phyloP scores from a whole-genome alignment of 140 eudicot species.

The Erigeron philadelphicus region DNA sequence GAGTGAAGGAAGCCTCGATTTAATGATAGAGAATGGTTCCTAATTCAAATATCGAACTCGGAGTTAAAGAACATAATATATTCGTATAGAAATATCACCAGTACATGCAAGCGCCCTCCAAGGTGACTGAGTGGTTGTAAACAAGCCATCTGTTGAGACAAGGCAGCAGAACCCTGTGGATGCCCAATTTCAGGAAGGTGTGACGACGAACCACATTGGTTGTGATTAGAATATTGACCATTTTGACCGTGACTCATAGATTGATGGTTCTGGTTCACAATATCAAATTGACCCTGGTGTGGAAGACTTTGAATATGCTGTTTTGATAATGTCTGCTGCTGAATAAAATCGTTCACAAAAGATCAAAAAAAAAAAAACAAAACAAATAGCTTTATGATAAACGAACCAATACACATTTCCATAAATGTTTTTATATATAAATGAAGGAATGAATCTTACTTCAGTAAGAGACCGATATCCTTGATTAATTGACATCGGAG shows the following conservation, averaged over 20 bases:
- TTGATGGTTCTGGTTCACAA: constrained; percentile 53
- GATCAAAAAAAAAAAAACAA: background rate
- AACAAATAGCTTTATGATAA: background rate
- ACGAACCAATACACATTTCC: background rate
- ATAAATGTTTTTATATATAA: background rate
- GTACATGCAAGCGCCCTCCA: constrained; percentile 71
- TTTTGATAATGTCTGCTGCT: constrained; percentile 62
- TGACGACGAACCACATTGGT: constrained; percentile 49
- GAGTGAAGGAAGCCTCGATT: background rate
- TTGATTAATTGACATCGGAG: constrained; percentile 58
- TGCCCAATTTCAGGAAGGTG: constrained; percentile 64
- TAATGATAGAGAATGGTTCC: background rate
- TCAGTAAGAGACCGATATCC: constrained; percentile 55
- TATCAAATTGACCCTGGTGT: constrained; percentile 68
- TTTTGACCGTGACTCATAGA: constrained; percentile 53
- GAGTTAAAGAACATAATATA: no score
- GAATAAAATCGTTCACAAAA: constrained; percentile 16
- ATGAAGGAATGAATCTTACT: constrained; percentile 34
- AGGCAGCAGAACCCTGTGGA: constrained; percentile 49
- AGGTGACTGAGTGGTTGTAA: constrained; percentile 65
- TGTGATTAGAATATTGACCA: constrained; percentile 50
- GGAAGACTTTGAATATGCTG: constrained; percentile 60
- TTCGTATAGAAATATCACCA: constrained; percentile 36
- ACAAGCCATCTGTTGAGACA: constrained; percentile 66
- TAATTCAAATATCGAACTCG: background rate